A percentile compares a stretch with the other conserved stretches of the same genome.
Evolutionary conservation across 1,139 yeast genomes (phyloP).

Genomic region (Yamadazyma triangularis): DNA sequence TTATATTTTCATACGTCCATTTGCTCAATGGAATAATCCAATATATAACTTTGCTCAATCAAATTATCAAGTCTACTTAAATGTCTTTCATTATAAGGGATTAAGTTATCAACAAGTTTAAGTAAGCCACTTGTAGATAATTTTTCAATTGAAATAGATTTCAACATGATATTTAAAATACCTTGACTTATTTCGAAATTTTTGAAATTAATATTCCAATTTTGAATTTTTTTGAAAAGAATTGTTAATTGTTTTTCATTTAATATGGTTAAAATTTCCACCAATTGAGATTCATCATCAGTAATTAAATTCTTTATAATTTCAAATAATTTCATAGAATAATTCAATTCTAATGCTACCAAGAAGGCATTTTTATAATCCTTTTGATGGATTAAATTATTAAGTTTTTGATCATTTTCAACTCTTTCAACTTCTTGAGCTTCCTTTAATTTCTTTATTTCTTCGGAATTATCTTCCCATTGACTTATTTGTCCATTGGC

Average conservation of each 20-base stretch:
- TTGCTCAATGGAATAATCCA: constrained; percentile 81
- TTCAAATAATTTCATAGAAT: constrained; percentile 77
- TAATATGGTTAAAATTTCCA: constrained; percentile 56
- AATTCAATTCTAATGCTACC: constrained; percentile 78
- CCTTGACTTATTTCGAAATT: constrained; percentile 79
- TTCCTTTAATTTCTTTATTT: constrained; percentile 47
- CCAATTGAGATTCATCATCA: constrained; percentile 52
- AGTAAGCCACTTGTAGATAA: constrained; percentile 62
- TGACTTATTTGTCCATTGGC: constrained; percentile 89
- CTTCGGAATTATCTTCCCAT: constrained; percentile 87
- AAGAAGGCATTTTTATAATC: constrained; percentile 90
- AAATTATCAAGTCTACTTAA: constrained; percentile 69
- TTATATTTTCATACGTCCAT: too few relatives aligned
- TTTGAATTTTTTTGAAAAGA: constrained; percentile 73
- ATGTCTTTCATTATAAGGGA: constrained; percentile 89
- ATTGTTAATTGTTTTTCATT: constrained; percentile 54
- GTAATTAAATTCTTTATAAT: constrained; percentile 57
- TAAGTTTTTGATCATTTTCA: constrained; percentile 83
- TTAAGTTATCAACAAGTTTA: constrained; percentile 62
- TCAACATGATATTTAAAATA: constrained; percentile 60
- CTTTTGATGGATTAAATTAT: constrained; percentile 62
- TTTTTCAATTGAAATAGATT: constrained; percentile 47
- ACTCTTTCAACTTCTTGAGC: constrained; percentile 54
- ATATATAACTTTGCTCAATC: constrained; percentile 76
- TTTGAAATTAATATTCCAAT: constrained; percentile 91